phyloP scores from a whole-genome alignment of 306 rosid species.

The Quercus cerris region DNA sequence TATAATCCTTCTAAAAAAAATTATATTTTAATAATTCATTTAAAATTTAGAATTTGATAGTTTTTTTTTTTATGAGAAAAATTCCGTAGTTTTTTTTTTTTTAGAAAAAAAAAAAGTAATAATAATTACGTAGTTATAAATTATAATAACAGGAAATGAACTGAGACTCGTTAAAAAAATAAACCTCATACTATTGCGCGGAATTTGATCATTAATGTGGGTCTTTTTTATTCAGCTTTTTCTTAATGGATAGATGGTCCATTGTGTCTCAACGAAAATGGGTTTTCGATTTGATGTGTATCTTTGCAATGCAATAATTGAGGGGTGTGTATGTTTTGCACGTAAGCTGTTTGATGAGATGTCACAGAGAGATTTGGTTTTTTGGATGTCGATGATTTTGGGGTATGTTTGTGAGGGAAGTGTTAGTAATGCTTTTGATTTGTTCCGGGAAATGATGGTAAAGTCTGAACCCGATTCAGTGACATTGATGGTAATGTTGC shows the following conservation, averaged over 20 bases:
- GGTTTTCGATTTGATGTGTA: slow-evolving; percentile 45
- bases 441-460: slow-evolving; percentile 41
- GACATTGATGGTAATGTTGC: slow-evolving; percentile 46
- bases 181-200: not conserved
- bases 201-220: slow-evolving; percentile 39
- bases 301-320: slow-evolving; percentile 49
- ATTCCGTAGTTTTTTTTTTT: too few relatives aligned
- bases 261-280: slow-evolving; percentile 40
- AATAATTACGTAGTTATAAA: too few relatives aligned
- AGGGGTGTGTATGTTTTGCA: slow-evolving; percentile 10
- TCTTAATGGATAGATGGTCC: slow-evolving; percentile 42
- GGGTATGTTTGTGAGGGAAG: slow-evolving; percentile 31
- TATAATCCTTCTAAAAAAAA: too few relatives aligned
- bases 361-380: slow-evolving; percentile 40
- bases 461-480: slow-evolving; percentile 39
- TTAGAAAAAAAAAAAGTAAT: too few relatives aligned
- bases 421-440: slow-evolving; percentile 13
- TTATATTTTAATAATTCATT: not conserved
- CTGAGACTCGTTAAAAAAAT: too few relatives aligned
- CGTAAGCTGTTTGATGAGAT: slow-evolving; percentile 38
- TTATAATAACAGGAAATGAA: too few relatives aligned
- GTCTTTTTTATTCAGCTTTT: slow-evolving; percentile 13
- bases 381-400: slow-evolving; percentile 47
- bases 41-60: slow-evolving; percentile 11
- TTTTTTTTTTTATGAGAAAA: not conserved